Conservation (phyloP, 805 yeast genomes). For the Lipomyces kockii region DNA sequence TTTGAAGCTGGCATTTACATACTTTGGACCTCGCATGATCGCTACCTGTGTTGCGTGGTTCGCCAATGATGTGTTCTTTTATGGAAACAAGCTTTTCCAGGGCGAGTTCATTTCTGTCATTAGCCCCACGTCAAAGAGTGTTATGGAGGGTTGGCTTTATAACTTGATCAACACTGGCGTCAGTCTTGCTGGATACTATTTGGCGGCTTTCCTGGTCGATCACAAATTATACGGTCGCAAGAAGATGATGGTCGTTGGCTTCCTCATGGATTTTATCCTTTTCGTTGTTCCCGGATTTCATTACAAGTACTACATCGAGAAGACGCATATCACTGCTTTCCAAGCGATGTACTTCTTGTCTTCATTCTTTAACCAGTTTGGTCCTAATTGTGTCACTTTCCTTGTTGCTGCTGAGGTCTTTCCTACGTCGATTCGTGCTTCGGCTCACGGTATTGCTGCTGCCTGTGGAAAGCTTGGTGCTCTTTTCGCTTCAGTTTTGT, state of each 20-base stretch:
- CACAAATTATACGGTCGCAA: conserved; percentile 58
- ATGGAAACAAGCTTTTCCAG: conserved; percentile 64
- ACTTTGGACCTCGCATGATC: conserved; percentile 46
- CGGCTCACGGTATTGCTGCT: conserved; percentile 70
- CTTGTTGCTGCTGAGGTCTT: conserved; percentile 66
- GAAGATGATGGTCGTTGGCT: conserved; percentile 61
- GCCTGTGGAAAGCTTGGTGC: conserved; percentile 57
- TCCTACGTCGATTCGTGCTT: conserved; percentile 69
- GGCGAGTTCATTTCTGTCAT: conserved; percentile 50
- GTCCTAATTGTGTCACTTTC: conserved; percentile 69
- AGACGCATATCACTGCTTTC: conserved; percentile 42
- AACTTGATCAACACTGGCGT: conserved; percentile 55
- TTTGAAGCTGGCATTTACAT: conserved; percentile 39
- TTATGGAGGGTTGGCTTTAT: conserved; percentile 57
- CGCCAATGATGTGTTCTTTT: conserved; percentile 65
- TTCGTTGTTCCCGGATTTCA: conserved; percentile 58
- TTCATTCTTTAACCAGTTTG: conserved; percentile 69
- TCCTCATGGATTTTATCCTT: conserved; percentile 58
- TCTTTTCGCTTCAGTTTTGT: conserved; percentile 40
- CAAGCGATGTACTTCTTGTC: conserved; percentile 63
- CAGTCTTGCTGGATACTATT: conserved; percentile 68
- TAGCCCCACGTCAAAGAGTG: conserved; percentile 52
- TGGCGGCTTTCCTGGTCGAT: conserved; percentile 59
- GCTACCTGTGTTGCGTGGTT: conserved; percentile 68
- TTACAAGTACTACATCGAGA: conserved; percentile 44